Percentiles rank a stretch among this genome's conserved stretches.
Conservation (phyloP, 176 grass and related monocot species). For the Rhynchospora tenuis region DNA sequence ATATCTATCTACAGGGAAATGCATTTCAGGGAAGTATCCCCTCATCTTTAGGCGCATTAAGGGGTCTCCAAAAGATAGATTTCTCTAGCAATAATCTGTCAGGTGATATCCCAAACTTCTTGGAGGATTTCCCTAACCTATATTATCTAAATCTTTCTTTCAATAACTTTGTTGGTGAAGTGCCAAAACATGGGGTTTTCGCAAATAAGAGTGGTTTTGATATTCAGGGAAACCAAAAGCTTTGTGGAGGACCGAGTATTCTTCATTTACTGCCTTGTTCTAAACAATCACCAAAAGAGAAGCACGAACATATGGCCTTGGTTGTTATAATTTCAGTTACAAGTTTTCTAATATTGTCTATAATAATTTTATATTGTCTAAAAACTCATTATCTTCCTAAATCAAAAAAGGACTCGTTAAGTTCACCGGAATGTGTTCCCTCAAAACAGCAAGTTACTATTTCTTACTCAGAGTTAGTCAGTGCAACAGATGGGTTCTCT, state of each 20-base stretch:
- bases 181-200: slow-evolving; percentile 24
- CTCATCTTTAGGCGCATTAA: background rate
- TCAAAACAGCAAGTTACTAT: slow-evolving; percentile 20
- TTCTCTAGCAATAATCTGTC: slow-evolving; percentile 32
- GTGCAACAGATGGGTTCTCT: slow-evolving; percentile 38
- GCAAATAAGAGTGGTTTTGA: slow-evolving; percentile 25
- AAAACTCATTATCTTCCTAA: background rate
- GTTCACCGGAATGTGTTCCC: background rate
- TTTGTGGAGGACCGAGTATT: slow-evolving; percentile 26
- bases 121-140: background rate
- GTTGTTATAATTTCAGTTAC: slow-evolving; percentile 12
- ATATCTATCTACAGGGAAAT: slow-evolving; percentile 30
- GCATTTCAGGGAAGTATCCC: slow-evolving; percentile 13
- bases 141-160: slow-evolving; percentile 21
- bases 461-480: slow-evolving; percentile 33
- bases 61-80: slow-evolving; percentile 20
- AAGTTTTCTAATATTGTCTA: background rate
- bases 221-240: slow-evolving; percentile 27
- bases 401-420: background rate
- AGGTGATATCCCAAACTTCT: slow-evolving; percentile 14
- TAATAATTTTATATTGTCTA: background rate
- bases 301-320: background rate
- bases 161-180: slow-evolving; percentile 32
- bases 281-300: background rate
- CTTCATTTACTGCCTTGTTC: slow-evolving; percentile 19